Evolutionary conservation across 768 basidiomycete genomes (phyloP), one percentile per base, ranked within the genome.

Genomic region (Amanita pallidorosea): DNA sequence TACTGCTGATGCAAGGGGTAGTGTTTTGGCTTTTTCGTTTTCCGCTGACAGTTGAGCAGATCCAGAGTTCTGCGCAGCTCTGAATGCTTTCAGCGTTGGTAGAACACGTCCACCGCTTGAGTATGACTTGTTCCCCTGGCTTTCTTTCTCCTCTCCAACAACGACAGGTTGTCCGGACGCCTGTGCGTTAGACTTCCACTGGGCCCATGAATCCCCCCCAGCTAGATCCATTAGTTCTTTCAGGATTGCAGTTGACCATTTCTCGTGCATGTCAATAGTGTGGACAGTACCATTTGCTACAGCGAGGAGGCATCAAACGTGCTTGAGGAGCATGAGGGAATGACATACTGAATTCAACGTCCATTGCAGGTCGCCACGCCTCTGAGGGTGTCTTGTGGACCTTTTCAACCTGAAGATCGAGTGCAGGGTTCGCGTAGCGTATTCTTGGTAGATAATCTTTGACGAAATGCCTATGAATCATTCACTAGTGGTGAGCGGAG

Each of bases 391-490:
- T 66, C 64, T 85, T 86, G 29, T 64, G 67, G 40, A 72, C 64
- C 53, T 72, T 80, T 55, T 74, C 70, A 0, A 88, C 76, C 29
- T 74, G 65, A 33, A 91, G 80, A 27, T 75, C 69, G 22, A 90
- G 58, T 7, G 70, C 62, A 0, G 88, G 87, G 58, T 91, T 90
- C 1, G 79, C 82, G 63, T 77, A 88, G 9, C 79, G 82, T 70
- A 91, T 85, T 27, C 85, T 73, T 1, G 85, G 85, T 0, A 91
- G 66, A n/a, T 85, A 74, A 36, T 90, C 80, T 60, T 85, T 86
- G 35, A 85, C 73, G 55, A 91, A 90, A 69, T 88, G 81, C 41
- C 88, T 88, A 52, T 44, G 33, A 27, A 22, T 27, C 18, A 44
- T 51, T 17, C 25, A 9, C 22, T 25, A 53, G 22, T 31, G 20